Evolutionary conservation across 1,284 basidiomycete species (phyloP), one percentile per base, ranked within the genome.

Genomic region (Papiliotrema laurentii): DNA sequence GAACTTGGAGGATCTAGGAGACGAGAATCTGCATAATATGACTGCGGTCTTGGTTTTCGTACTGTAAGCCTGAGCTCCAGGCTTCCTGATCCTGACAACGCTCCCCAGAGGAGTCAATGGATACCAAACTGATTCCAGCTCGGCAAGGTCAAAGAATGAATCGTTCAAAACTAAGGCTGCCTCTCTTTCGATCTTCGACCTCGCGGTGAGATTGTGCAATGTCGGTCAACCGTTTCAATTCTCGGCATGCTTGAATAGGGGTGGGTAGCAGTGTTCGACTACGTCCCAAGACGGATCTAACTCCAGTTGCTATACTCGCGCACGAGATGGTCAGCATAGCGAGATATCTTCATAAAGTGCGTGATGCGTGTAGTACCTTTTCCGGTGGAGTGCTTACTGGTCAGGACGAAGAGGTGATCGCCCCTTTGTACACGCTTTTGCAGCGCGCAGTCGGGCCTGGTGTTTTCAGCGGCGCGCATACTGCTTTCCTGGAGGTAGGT

Each of bases 401-500:
- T 26, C 38, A 61, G 58, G 42, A 52, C 33, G 41, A 48, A 11
- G 18, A 52, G 1, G 50, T 52, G 10, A 14, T 64, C 11, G 41
- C 33, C 0, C 50, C 64, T 2, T 45, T 72, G 9, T 37, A 48
- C 10, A 14, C n/a, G 1, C 54, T 72, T 0, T 36, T 63, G 10
- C 26, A 33, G 6, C 41, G 45, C 10, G 45, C 53, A 0, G 39
- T 26, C 16, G n/a, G 25, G 3, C 26, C 22, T 5, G 37, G 16
- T 13, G 26, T 38, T 14, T 47, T 47, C 30, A 47, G 28, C 11
- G 28, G 28, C 11, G 24, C 35, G 2, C 28, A 47, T 27, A 51
- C 62, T 10, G 67, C 56, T 24, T 63, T 62, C 40, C 59, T 71
- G 31, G 68, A 72, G 58, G 64, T 67, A 18, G 42, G 59, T n/a